phyloP scores from a whole-genome alignment of 2,329 filamentous ascomycete genomes.

The Epicoccum nigrum region DNA sequence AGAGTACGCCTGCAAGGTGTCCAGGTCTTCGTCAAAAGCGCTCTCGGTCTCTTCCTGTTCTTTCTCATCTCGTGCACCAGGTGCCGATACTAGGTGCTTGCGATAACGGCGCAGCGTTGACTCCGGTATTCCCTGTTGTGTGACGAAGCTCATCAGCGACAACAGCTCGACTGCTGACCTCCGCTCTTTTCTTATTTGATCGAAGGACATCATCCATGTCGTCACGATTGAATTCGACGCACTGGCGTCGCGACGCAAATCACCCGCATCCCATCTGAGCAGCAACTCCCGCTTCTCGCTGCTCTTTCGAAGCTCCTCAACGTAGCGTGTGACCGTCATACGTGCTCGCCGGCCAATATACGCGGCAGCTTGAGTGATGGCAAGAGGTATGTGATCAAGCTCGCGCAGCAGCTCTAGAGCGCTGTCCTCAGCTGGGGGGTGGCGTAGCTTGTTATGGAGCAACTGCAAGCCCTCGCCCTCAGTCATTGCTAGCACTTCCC shows the following conservation, averaged over 20 bases:
- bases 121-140: conserved; percentile 52
- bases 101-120: conserved; percentile 30
- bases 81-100: neutral
- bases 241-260: conserved; percentile 43
- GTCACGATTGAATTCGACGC: conserved; percentile 46
- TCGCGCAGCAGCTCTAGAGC: conserved; percentile 10
- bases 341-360: conserved; percentile 35
- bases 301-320: neutral
- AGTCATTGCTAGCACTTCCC: conserved; percentile 17
- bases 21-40: neutral
- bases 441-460: conserved; percentile 19
- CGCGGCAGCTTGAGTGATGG: conserved; percentile 42
- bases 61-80: too few species aligned
- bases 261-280: conserved; percentile 30
- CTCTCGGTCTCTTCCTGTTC: neutral
- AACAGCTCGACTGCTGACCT: conserved; percentile 52
- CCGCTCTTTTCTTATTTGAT: conserved; percentile 41
- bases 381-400: conserved; percentile 39
- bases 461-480: conserved; percentile 15
- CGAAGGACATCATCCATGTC: conserved; percentile 45
- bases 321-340: conserved; percentile 39
- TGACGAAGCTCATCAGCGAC: conserved; percentile 57
- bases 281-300: conserved; percentile 3
- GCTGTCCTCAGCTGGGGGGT: neutral
- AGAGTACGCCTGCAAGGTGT: neutral